Evolutionary conservation across 2,329 filamentous ascomycete species (phyloP).

Genomic region (Fusarium tjaetaba): DNA sequence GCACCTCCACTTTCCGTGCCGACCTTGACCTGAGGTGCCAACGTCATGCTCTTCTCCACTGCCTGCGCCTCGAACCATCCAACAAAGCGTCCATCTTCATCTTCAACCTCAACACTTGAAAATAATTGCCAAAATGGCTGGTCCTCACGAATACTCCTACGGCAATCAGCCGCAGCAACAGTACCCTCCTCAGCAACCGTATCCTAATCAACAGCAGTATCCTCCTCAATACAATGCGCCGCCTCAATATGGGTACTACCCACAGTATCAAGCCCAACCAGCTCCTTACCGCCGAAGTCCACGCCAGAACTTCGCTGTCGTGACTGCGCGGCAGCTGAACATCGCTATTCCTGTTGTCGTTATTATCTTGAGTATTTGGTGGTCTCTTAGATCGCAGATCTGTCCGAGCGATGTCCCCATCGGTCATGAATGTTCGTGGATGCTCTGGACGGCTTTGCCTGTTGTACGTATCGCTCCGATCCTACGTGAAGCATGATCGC

Average conservation of each 20-base stretch:
- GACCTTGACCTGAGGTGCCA: not conserved
- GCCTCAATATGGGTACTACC: conserved; percentile 24
- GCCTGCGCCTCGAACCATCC: not conserved
- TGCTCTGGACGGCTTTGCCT: conserved; percentile 40
- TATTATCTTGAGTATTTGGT: conserved; percentile 56
- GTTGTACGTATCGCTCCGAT: conserved; percentile 17
- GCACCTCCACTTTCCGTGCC: not conserved
- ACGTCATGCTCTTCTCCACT: not conserved
- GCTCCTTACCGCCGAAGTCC: conserved; percentile 2
- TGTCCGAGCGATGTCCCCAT: conserved; percentile 29
- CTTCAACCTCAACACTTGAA: not conserved
- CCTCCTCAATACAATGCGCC: conserved; percentile 3
- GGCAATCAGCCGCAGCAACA: conserved; percentile 7
- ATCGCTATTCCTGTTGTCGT: conserved; percentile 47
- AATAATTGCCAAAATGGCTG: conserved; percentile 11
- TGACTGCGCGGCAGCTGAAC: conserved; percentile 29
- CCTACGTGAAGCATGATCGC: not conserved
- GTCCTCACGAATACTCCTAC: conserved; percentile 17
- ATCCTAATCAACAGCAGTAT: conserved; percentile 6
- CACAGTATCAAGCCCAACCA: conserved; percentile 6
- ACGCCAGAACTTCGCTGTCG: conserved; percentile 16
- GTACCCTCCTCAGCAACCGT: not conserved
- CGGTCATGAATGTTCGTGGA: conserved; percentile 34
- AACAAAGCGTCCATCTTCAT: not conserved
- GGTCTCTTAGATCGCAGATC: conserved; percentile 35